Evolutionary conservation across 129 eudicot species (phyloP), one percentile per base, ranked within the genome.

Genomic region (Dittrichia graveolens): DNA sequence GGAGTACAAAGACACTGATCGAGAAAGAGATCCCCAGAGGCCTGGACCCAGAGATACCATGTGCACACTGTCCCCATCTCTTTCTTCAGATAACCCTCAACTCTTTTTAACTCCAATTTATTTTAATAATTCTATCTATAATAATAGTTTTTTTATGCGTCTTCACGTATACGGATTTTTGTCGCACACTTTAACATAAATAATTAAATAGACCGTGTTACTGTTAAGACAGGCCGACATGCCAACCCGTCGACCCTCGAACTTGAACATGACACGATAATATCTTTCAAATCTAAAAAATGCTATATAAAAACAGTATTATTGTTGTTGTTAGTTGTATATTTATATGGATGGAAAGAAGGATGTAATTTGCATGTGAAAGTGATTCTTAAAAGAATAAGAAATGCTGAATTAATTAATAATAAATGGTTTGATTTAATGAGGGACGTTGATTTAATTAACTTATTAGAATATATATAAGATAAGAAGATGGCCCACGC

Each of bases 1-100:
- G 11, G 54, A 76, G 80, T 76, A 76, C 80, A 68, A 15, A 76
- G 71, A 67, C 74, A 67, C 34, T 44, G 68, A 76, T 66, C 68
- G 73, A 67, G 80, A 66, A 75, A 76, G 75, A 59, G 81, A 76
- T 58, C 75, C 75, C 45, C 59, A 59, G 63, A 24, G 31, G 31
- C 31, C 31, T 0, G 31, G 31, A 76, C 52, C 60, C 62, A 66
- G 14, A 66, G 58, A 65, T 54, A 43, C 81, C 75, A 76, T 68
- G 81, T 76, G 81, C 69, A 58, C 61, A 49, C 7, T 43, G 47
- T 76, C 68, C 69, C 75, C 52, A 67, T 69, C 52, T 45, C 71
- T 44, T 24, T 46, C 3, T 67, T 48, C 12, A 60, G 58, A 72
- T 72, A 72, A 65, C 41, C 42, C 75, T 24, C 8, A 52, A 18